Percentiles rank a stretch among this genome's conserved stretches.
Evolutionary conservation across 1,284 basidiomycete genomes (phyloP).

Genomic region (Trametes hirsuta): DNA sequence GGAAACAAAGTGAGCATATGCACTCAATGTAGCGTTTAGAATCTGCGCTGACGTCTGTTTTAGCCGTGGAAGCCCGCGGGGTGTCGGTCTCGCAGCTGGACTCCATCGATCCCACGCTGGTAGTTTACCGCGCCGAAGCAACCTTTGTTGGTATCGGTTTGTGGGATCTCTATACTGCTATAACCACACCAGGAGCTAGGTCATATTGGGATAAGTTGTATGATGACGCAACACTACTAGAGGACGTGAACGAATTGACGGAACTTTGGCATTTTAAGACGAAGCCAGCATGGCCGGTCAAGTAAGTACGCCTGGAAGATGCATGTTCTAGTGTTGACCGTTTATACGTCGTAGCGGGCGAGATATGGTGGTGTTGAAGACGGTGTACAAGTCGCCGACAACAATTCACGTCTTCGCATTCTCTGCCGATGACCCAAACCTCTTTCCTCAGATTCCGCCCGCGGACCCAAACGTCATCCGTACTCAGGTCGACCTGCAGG

Average conservation of each 20-base stretch:
- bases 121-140: constrained; percentile 96
- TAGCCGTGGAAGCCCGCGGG: constrained; percentile 72
- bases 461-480: constrained; percentile 81
- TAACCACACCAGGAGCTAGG: constrained; percentile 83
- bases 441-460: constrained; percentile 83
- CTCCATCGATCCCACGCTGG: constrained; percentile 95
- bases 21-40: background rate
- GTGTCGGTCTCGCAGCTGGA: constrained; percentile 95
- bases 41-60: constrained; percentile 15
- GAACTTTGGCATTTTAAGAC: constrained; percentile 92
- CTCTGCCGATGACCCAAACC: constrained; percentile 86
- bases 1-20: constrained; percentile 75
- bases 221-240: constrained; percentile 84
- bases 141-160: constrained; percentile 96
- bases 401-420: constrained; percentile 97
- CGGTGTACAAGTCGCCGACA: constrained; percentile 95
- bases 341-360: constrained; percentile 66
- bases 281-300: constrained; percentile 89
- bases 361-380: constrained; percentile 90
- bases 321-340: background rate
- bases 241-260: constrained; percentile 91
- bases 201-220: constrained; percentile 90
- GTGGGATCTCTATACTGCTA: constrained; percentile 94
- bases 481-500: constrained; percentile 93
- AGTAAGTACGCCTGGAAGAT: constrained; percentile 54